Conservation (phyloP, 352 stramenopile species). For the Globisporangium ultimum region DNA sequence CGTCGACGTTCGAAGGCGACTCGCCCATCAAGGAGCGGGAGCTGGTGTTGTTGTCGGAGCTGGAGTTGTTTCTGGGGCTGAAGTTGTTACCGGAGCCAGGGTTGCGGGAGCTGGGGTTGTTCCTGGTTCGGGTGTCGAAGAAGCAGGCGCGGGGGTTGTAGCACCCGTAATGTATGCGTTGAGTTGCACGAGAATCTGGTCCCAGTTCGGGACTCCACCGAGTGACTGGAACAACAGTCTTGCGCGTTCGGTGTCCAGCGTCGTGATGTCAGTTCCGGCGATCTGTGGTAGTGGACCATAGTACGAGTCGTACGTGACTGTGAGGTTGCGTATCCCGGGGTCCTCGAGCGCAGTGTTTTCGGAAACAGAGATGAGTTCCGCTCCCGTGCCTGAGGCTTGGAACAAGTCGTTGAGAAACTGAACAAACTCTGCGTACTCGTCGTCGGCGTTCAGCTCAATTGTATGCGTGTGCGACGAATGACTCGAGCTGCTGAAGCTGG, state of each 20-base stretch:
- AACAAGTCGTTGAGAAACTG: slow-evolving; percentile 2
- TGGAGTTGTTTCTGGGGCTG: no score
- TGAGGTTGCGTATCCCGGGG: not conserved
- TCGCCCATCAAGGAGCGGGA: no score
- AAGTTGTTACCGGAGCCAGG: not conserved
- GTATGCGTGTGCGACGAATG: not conserved
- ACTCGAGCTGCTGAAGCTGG: not conserved
- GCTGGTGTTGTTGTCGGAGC: no score
- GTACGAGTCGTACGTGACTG: slow-evolving; percentile 1
- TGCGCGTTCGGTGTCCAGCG: not conserved
- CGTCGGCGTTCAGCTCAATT: not conserved
- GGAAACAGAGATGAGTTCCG: not conserved
- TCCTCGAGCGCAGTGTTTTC: not conserved
- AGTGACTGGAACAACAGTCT: slow-evolving; percentile 15
- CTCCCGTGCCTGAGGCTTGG: not conserved
- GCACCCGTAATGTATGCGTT: not conserved
- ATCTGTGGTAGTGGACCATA: slow-evolving; percentile 2
- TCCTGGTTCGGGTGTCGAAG: not conserved
- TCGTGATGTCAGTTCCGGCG: not conserved
- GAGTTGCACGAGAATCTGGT: not conserved
- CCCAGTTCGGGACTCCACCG: slow-evolving; percentile 2
- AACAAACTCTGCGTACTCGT: slow-evolving; percentile 2
- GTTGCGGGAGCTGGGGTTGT: not conserved
- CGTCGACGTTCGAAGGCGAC: no score
- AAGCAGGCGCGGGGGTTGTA: not conserved